Conservation (phyloP, 1,284 basidiomycete species). For the Entoloma clypeatum region DNA sequence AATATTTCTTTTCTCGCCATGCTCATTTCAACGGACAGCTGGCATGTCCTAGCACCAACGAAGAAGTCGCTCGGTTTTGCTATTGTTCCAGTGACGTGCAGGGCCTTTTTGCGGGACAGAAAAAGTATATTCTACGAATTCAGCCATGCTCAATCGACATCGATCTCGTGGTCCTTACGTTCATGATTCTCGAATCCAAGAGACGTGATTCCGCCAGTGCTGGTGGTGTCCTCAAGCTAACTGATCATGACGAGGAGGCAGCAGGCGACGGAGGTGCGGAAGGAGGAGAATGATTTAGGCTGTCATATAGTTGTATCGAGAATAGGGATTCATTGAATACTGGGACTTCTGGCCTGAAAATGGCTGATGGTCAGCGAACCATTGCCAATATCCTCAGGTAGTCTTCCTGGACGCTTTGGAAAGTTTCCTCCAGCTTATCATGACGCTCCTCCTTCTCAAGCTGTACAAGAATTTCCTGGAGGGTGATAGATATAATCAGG, state of each 20-base stretch:
- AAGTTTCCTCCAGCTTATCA: constrained; percentile 92
- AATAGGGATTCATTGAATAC: constrained; percentile 46
- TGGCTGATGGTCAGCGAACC: constrained; percentile 29
- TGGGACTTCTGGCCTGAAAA: constrained; percentile 54
- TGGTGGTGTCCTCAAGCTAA: constrained; percentile 29
- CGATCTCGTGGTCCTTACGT: constrained; percentile 49
- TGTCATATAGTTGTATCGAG: constrained; percentile 3
- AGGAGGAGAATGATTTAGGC: constrained; percentile 22
- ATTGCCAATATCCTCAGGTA: constrained; percentile 78
- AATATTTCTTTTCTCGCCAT: neutral
- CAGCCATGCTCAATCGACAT: constrained; percentile 44
- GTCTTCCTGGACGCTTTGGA: constrained; percentile 82
- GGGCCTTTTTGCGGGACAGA: constrained; percentile 45
- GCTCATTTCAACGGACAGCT: constrained; percentile 28
- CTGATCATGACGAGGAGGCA: constrained; percentile 37
- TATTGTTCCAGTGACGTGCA: constrained; percentile 30
- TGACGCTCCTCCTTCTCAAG: constrained; percentile 82
- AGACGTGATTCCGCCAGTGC: constrained; percentile 38
- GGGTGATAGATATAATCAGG: constrained; percentile 15
- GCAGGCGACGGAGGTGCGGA: constrained; percentile 33
- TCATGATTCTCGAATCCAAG: constrained; percentile 51
- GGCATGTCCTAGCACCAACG: constrained; percentile 31
- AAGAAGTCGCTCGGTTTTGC: constrained; percentile 40
- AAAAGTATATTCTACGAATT: constrained; percentile 41
- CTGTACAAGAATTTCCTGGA: constrained; percentile 81